A percentile compares a stretch with the other conserved stretches of the same genome.
Conservation (phyloP, 2,329 filamentous ascomycete species). For the Alternaria arbusti region DNA sequence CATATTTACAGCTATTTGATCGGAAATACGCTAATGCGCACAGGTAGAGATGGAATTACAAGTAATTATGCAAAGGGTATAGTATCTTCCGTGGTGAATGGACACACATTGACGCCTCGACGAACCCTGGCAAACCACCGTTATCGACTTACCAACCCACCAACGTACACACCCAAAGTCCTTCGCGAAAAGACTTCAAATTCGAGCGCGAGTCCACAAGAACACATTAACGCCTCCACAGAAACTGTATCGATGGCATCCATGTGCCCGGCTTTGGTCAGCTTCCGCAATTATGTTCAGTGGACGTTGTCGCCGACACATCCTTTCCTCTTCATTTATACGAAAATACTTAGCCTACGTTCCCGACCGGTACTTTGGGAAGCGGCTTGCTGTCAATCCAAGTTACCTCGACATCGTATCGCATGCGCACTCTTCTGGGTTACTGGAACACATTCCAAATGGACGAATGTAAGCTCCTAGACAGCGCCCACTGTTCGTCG, state of each 20-base stretch:
- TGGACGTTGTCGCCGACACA: neutral
- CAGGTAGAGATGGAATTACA: neutral
- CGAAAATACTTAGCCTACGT: neutral
- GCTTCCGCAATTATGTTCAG: neutral
- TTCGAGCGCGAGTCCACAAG: neutral
- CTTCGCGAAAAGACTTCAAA: neutral
- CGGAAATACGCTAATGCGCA: neutral
- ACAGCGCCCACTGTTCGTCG: neutral
- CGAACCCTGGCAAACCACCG: neutral
- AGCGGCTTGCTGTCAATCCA: conserved; percentile 15
- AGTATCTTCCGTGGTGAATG: too few relatives aligned
- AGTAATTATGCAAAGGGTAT: neutral
- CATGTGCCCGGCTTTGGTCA: neutral
- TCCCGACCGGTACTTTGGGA: conserved; percentile 2
- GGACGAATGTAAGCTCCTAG: neutral
- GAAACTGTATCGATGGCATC: neutral
- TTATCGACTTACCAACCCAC: neutral
- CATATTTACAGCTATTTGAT: neutral
- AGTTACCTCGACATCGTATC: conserved; percentile 17
- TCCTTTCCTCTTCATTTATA: neutral
- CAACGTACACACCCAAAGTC: neutral
- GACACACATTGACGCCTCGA: neutral
- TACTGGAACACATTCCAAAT: neutral
- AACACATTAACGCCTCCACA: neutral
- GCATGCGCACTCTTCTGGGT: neutral